These are phyloP conservation scores for Vanderwaltozyma tropicalis DNA, from an alignment of 805 yeast genomes.

Conservation along the genomic window DNA sequence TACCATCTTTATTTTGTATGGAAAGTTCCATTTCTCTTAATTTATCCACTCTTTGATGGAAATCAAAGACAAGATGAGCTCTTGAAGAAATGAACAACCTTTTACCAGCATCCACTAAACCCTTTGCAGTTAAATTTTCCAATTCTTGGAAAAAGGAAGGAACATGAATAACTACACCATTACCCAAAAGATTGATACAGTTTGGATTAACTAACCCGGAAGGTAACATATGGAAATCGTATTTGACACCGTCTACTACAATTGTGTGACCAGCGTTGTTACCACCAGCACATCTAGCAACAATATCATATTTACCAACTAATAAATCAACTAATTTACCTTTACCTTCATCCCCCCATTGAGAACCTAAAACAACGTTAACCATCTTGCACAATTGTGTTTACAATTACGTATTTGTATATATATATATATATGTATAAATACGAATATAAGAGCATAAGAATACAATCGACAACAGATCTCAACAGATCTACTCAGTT, in stretches of 20 bases:
- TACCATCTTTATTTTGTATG: constrained; percentile 38
- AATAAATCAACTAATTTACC: constrained; percentile 93
- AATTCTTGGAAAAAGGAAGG: constrained; percentile 89
- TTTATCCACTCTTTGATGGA: constrained; percentile 95
- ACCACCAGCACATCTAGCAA: constrained; percentile 98
- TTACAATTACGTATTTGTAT: neutral
- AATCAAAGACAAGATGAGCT: constrained; percentile 93
- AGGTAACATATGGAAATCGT: constrained; percentile 98
- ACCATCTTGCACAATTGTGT: constrained; percentile 23
- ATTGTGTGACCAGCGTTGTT: constrained; percentile 99
- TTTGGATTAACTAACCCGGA: constrained; percentile 94
- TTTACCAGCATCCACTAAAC: constrained; percentile 46
- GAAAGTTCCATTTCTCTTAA: constrained; percentile 87
- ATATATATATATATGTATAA: neutral
- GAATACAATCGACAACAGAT: too few relatives aligned
- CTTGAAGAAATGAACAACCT: constrained; percentile 84
- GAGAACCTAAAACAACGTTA: constrained; percentile 89
- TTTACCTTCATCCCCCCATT: constrained; percentile 99
- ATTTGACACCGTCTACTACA: constrained; percentile 78
- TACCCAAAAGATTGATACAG: constrained; percentile 82
- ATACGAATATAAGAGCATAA: neutral
- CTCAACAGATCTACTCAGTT: too few relatives aligned
- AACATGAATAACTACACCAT: constrained; percentile 92
- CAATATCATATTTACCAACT: constrained; percentile 90
- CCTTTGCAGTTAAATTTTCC: constrained; percentile 70